Evolutionary conservation across 169 alveolate genomes (phyloP).

Genomic region (Babesia microti): DNA sequence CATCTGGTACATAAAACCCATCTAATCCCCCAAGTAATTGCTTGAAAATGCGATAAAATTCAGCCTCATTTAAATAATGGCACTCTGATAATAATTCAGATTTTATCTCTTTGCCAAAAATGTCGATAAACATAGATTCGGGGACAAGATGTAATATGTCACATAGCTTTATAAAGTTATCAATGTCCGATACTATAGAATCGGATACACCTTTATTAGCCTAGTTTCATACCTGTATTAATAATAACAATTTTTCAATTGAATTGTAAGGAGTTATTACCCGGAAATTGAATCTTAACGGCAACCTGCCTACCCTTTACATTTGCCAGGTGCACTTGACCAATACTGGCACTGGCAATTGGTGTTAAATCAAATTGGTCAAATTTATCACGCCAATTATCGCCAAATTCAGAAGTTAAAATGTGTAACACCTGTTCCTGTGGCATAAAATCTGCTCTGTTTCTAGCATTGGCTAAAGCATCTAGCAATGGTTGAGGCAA

Average conservation of each 20-base stretch:
- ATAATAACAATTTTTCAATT: too few relatives aligned
- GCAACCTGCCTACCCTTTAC: slow-evolving; percentile 43
- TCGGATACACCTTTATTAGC: slow-evolving; percentile 59
- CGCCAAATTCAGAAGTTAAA: slow-evolving; percentile 68
- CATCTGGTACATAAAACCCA: slow-evolving; percentile 55
- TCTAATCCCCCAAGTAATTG: slow-evolving; percentile 42
- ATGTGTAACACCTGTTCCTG: slow-evolving; percentile 62
- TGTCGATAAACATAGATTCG: slow-evolving; percentile 46
- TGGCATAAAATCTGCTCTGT: slow-evolving; percentile 87
- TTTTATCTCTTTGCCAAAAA: slow-evolving; percentile 47
- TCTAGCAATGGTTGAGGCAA: slow-evolving; percentile 69
- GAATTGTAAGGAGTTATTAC: too few relatives aligned
- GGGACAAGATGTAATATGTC: slow-evolving; percentile 50
- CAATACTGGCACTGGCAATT: slow-evolving; percentile 59
- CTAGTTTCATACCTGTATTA: too few relatives aligned
- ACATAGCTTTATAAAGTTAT: slow-evolving; percentile 45
- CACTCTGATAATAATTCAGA: slow-evolving; percentile 57
- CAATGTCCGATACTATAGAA: slow-evolving; percentile 59
- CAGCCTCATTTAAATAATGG: slow-evolving; percentile 62
- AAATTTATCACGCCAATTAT: slow-evolving; percentile 69
- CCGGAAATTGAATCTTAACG: slow-evolving; percentile 62
- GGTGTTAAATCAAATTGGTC: slow-evolving; percentile 50
- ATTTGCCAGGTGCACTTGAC: slow-evolving; percentile 53
- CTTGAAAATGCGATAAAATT: slow-evolving; percentile 49
- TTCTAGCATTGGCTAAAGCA: slow-evolving; percentile 76